Evolutionary conservation across 805 yeast species (phyloP).

Genomic region (Lachancea cidri): DNA sequence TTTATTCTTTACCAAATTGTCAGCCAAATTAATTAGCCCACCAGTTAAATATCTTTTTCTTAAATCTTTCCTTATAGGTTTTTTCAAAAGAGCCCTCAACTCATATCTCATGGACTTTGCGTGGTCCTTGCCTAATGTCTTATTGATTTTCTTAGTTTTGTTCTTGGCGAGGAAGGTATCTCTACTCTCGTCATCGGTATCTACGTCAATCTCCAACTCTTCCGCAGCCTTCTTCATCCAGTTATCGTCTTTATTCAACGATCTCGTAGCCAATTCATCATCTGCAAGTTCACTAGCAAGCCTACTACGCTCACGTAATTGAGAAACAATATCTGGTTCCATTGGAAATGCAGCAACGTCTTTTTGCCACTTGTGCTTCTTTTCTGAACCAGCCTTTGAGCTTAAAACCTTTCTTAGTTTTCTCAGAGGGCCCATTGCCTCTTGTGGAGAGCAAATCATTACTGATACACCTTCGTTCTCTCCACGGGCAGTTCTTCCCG

Average conservation of each 20-base stretch:
- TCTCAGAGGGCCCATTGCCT: slow-evolving; percentile 80
- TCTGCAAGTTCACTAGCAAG: slow-evolving; percentile 76
- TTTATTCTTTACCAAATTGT: slow-evolving; percentile 60
- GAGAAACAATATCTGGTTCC: slow-evolving; percentile 67
- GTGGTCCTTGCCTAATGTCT: slow-evolving; percentile 49
- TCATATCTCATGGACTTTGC: slow-evolving; percentile 43
- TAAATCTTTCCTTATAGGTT: slow-evolving; percentile 55
- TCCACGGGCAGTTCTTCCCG: slow-evolving; percentile 98
- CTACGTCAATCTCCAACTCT: slow-evolving; percentile 77
- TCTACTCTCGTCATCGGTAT: slow-evolving; percentile 58
- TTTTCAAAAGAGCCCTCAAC: slow-evolving; percentile 46
- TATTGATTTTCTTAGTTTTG: slow-evolving; percentile 49
- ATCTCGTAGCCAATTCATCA: slow-evolving; percentile 53
- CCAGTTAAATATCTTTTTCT: slow-evolving; percentile 75
- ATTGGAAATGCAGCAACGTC: slow-evolving; percentile 68
- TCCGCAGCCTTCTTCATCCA: slow-evolving; percentile 92
- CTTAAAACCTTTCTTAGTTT: slow-evolving; percentile 61
- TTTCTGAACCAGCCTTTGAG: slow-evolving; percentile 18
- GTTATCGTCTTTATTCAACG: slow-evolving; percentile 59
- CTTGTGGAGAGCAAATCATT: slow-evolving; percentile 89
- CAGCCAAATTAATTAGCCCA: slow-evolving; percentile 74
- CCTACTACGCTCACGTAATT: slow-evolving; percentile 61
- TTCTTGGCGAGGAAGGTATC: slow-evolving; percentile 50
- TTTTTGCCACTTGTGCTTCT: slow-evolving; percentile 43
- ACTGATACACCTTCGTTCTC: slow-evolving; percentile 91